Conservation (phyloP, 2,329 filamentous ascomycete genomes). For the Phoma sp. region DNA sequence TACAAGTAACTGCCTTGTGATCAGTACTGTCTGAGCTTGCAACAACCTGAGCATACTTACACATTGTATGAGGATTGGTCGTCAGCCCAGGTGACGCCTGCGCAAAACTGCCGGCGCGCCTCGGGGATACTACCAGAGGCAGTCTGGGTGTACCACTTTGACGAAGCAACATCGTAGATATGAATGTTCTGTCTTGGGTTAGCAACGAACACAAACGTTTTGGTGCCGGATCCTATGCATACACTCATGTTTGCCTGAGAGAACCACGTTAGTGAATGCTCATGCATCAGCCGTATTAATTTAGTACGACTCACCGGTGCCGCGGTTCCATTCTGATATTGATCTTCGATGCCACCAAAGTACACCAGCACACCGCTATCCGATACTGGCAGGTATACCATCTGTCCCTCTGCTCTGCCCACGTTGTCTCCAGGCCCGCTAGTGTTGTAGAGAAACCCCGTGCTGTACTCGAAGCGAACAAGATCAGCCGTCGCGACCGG, state of each 20-base stretch:
- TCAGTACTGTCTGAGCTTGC: not conserved
- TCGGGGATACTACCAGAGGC: slow-evolving; percentile 61
- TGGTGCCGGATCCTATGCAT: slow-evolving; percentile 2
- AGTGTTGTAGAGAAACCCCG: slow-evolving; percentile 59
- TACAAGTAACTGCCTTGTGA: slow-evolving; percentile 61
- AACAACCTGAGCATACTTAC: slow-evolving; percentile 44
- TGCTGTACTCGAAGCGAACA: slow-evolving; percentile 63
- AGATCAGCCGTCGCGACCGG: slow-evolving; percentile 60
- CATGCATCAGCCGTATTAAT: no score
- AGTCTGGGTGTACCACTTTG: slow-evolving; percentile 66
- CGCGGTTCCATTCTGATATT: slow-evolving; percentile 56
- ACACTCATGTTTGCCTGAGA: slow-evolving; percentile 46
- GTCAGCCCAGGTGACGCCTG: slow-evolving; percentile 64
- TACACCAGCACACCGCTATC: slow-evolving; percentile 67
- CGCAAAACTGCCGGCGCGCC: slow-evolving; percentile 65
- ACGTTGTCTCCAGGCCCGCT: slow-evolving; percentile 62
- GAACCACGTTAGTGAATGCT: not conserved
- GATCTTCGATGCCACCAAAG: slow-evolving; percentile 65
- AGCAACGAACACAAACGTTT: not conserved
- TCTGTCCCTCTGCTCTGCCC: slow-evolving; percentile 64
- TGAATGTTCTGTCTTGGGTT: slow-evolving; percentile 55
- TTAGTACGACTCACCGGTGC: slow-evolving; percentile 26
- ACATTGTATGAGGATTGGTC: slow-evolving; percentile 70
- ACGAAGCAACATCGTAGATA: slow-evolving; percentile 66
- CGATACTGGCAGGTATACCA: slow-evolving; percentile 67